phyloP scores from a whole-genome alignment of 306 rosid genomes.

The Malus sylvestris region DNA sequence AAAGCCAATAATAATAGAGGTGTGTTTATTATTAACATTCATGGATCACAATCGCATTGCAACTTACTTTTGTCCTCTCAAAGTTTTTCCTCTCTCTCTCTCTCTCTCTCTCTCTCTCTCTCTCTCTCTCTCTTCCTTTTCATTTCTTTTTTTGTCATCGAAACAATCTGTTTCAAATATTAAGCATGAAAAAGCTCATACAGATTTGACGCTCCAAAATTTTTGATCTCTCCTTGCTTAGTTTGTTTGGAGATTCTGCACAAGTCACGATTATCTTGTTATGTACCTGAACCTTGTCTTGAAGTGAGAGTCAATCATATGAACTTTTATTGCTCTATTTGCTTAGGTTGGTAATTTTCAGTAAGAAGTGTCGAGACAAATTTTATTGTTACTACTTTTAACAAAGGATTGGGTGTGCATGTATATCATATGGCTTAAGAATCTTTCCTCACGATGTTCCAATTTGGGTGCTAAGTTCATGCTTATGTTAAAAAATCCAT shows the following conservation, averaged over 20 bases:
- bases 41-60: neutral
- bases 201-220: neutral
- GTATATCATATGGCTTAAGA: neutral
- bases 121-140: neutral
- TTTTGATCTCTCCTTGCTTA: neutral
- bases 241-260: neutral
- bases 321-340: neutral
- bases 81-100: too few species aligned
- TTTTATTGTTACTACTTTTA: neutral
- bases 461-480: neutral
- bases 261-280: neutral
- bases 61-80: neutral
- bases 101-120: too few species aligned
- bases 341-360: neutral
- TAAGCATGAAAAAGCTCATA: neutral
- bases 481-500: neutral
- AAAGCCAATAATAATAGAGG: conserved; percentile 95
- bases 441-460: neutral
- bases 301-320: neutral
- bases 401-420: neutral
- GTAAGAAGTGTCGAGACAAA: neutral
- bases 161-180: neutral
- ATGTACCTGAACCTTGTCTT: neutral
- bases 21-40: conserved; percentile 10
- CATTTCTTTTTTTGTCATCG: neutral